These are phyloP conservation scores for Rhizopogon salebrosus DNA, from an alignment of 768 basidiomycete species.

Conservation along the genomic window DNA sequence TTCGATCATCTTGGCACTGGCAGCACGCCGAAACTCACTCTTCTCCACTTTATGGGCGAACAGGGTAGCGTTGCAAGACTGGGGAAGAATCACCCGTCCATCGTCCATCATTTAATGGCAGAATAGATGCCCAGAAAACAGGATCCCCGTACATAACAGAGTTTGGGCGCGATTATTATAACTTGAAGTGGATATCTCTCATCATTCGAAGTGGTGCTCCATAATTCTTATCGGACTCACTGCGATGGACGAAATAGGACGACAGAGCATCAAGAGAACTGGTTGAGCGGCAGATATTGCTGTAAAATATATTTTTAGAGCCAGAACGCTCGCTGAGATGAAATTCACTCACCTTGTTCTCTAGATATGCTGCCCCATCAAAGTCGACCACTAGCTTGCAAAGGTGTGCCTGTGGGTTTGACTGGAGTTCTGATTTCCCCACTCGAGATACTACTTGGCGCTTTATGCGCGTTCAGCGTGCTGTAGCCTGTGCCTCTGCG, in stretches of 20 bases:
- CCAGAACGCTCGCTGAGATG: background rate
- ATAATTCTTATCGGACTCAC: slow-evolving; percentile 54
- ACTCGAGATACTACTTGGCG: too few species aligned
- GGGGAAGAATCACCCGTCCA: slow-evolving; percentile 78
- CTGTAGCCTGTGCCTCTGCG: too few species aligned
- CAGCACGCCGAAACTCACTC: slow-evolving; percentile 40
- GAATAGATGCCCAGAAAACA: slow-evolving; percentile 69
- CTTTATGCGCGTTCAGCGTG: too few species aligned
- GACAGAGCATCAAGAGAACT: too few species aligned
- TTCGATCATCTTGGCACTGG: background rate
- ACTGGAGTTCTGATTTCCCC: too few species aligned
- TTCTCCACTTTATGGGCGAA: slow-evolving; percentile 59
- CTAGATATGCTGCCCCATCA: too few species aligned
- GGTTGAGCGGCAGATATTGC: too few species aligned
- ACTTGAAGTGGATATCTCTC: slow-evolving; percentile 56
- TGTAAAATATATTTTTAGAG: too few species aligned
- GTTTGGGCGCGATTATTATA: slow-evolving; percentile 54
- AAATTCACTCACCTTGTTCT: slow-evolving; percentile 18
- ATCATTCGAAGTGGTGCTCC: slow-evolving; percentile 44
- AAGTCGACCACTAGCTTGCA: too few species aligned
- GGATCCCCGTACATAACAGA: slow-evolving; percentile 30
- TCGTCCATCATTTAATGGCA: slow-evolving; percentile 56
- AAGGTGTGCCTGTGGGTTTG: too few species aligned
- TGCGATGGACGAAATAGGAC: slow-evolving; percentile 67
- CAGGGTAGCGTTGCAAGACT: too few species aligned